phyloP scores from a whole-genome alignment of 106 monocot genomes.

The Platanthera guangdongensis region DNA sequence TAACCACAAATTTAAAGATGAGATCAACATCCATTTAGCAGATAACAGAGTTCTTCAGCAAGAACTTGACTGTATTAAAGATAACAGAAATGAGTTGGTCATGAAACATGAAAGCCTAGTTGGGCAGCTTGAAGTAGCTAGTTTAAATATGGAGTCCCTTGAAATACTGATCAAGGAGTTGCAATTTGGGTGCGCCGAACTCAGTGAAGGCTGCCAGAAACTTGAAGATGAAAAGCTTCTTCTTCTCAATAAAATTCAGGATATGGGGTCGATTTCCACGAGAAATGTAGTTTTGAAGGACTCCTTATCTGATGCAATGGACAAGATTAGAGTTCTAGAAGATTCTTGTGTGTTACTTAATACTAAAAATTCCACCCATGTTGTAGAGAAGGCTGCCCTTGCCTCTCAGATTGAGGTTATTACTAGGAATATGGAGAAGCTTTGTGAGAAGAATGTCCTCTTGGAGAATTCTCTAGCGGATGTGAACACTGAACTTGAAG shows the following conservation, averaged over 20 bases:
- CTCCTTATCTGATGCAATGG: slow-evolving; percentile 26
- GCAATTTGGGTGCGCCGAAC: slow-evolving; percentile 24
- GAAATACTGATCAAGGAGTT: slow-evolving; percentile 32
- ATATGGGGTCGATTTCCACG: slow-evolving; percentile 13
- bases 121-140: slow-evolving; percentile 32
- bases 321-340: slow-evolving; percentile 21
- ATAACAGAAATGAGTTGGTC: slow-evolving; percentile 29
- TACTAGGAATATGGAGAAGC: slow-evolving; percentile 15
- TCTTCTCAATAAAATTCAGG: slow-evolving; percentile 15
- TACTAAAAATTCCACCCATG: slow-evolving; percentile 4
- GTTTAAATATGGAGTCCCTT: slow-evolving; percentile 33
- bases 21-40: slow-evolving; percentile 21
- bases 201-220: slow-evolving; percentile 33
- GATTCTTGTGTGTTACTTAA: slow-evolving; percentile 11
- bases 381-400: slow-evolving; percentile 26
- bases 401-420: slow-evolving; percentile 19
- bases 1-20: slow-evolving; percentile 26
- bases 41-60: slow-evolving; percentile 38
- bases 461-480: slow-evolving; percentile 29
- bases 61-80: slow-evolving; percentile 33
- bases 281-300: slow-evolving; percentile 25
- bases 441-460: slow-evolving; percentile 22
- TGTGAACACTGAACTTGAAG: slow-evolving; percentile 21
- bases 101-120: slow-evolving; percentile 19
- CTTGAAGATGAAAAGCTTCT: slow-evolving; percentile 32